Conservation (phyloP, 805 yeast species). For the Cyberlindnera misumaiensis region DNA sequence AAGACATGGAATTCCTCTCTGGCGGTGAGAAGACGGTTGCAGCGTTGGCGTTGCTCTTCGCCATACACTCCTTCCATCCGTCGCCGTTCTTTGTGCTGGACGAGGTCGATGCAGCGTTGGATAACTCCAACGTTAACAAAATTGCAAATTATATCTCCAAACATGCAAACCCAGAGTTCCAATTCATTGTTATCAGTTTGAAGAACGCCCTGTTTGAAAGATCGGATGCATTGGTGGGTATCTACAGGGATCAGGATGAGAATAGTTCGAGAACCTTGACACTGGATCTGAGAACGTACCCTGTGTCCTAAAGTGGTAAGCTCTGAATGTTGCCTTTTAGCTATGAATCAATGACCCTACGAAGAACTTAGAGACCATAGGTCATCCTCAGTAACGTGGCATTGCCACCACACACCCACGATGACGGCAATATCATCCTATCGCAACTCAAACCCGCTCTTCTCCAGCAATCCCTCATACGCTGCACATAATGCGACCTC, state of each 20-base stretch:
- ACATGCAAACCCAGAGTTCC: constrained; percentile 72
- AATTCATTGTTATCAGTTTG: constrained; percentile 87
- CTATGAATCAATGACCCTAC: neutral
- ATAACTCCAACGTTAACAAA: constrained; percentile 76
- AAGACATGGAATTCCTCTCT: constrained; percentile 86
- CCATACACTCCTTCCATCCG: constrained; percentile 85
- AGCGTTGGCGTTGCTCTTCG: constrained; percentile 85
- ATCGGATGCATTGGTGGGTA: constrained; percentile 89
- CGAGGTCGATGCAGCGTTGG: constrained; percentile 98
- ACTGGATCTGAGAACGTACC: constrained; percentile 60
- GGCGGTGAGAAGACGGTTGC: constrained; percentile 98
- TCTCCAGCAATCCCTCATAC: constrained; percentile 28
- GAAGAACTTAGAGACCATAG: too few relatives aligned
- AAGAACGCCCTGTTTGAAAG: constrained; percentile 82
- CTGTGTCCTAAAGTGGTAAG: constrained; percentile 22
- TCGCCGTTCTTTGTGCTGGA: constrained; percentile 94
- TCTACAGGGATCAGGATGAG: constrained; percentile 71
- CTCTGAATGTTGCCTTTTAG: too few relatives aligned
- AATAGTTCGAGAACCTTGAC: constrained; percentile 72
- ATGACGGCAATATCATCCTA: constrained; percentile 42
- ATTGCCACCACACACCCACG: constrained; percentile 55
- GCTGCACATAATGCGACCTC: constrained; percentile 59
- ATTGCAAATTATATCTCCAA: constrained; percentile 80
- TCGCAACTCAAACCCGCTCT: constrained; percentile 24
- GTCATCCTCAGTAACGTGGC: constrained; percentile 24